Evolutionary conservation across 2,329 filamentous ascomycete genomes (phyloP).

Genomic region (Pseudogymnoascus verrucosus): DNA sequence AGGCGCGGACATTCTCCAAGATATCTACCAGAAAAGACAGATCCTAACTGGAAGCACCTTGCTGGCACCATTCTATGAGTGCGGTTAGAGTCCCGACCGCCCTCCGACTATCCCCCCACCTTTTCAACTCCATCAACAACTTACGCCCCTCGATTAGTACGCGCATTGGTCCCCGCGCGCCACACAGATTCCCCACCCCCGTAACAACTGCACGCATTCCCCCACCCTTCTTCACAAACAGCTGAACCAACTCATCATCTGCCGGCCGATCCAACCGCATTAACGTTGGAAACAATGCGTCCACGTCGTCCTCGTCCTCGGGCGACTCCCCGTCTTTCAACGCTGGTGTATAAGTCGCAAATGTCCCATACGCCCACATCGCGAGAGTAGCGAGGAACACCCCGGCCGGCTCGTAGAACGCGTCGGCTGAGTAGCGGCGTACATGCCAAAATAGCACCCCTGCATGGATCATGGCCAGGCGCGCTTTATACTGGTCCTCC

Average conservation of each 20-base stretch:
- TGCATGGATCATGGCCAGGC: constrained; percentile 47
- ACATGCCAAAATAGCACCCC: constrained; percentile 45
- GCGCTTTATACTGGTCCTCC: constrained; percentile 47
- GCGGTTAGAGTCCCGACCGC: neutral
- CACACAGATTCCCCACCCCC: constrained; percentile 44
- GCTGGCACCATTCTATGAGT: constrained; percentile 1
- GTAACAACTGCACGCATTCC: constrained; percentile 43
- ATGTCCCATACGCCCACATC: constrained; percentile 36
- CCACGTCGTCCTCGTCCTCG: constrained; percentile 13
- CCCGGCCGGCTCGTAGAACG: constrained; percentile 39
- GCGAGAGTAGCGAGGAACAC: constrained; percentile 38
- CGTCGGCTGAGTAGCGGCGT: constrained; percentile 39
- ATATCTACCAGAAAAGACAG: neutral
- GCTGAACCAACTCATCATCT: constrained; percentile 50
- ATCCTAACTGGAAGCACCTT: neutral
- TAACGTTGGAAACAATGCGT: constrained; percentile 31
- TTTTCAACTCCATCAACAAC: constrained; percentile 25
- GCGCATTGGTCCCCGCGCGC: constrained; percentile 29
- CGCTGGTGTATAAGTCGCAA: neutral
- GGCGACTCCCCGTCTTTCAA: neutral
- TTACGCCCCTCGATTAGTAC: constrained; percentile 33
- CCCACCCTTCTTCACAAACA: constrained; percentile 43
- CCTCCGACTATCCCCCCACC: constrained; percentile 16
- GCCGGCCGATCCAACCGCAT: constrained; percentile 47
- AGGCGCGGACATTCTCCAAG: neutral